Conservation (phyloP, 2,329 filamentous ascomycete species). For the Fusarium solani-melongenae region DNA sequence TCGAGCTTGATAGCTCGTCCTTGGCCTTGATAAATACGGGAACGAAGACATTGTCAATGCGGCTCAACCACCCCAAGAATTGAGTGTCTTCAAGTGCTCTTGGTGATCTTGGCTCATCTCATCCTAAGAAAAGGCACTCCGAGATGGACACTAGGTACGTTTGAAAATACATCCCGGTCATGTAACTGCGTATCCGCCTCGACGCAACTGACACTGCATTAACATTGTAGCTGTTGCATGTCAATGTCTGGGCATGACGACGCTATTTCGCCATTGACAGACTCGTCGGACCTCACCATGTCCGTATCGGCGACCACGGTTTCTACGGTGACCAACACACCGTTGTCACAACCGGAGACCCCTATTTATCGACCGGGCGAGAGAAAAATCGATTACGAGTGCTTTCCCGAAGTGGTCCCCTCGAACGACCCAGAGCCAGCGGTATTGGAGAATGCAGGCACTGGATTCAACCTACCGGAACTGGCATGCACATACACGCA, state of each 20-base stretch:
- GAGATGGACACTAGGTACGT: background rate
- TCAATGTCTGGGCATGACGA: background rate
- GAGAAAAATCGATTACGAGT: background rate
- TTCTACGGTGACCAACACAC: background rate
- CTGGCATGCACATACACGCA: background rate
- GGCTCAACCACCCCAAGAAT: background rate
- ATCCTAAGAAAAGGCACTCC: background rate
- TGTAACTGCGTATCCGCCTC: background rate
- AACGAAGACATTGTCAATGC: background rate
- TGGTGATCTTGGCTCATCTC: background rate
- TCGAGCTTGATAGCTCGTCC: background rate
- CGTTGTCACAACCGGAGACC: background rate
- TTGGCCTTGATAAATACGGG: background rate
- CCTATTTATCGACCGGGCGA: background rate
- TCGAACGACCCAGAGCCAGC: background rate
- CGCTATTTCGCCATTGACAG: background rate
- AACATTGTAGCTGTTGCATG: background rate
- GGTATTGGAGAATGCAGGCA: background rate
- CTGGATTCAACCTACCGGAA: background rate
- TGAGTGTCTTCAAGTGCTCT: background rate
- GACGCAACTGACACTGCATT: background rate
- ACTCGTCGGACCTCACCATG: background rate
- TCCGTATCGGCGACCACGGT: background rate
- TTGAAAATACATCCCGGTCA: background rate
- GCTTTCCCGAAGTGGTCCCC: background rate